phyloP scores from a whole-genome alignment of 441 rosid genomes.

The Monsonia emarginata region DNA sequence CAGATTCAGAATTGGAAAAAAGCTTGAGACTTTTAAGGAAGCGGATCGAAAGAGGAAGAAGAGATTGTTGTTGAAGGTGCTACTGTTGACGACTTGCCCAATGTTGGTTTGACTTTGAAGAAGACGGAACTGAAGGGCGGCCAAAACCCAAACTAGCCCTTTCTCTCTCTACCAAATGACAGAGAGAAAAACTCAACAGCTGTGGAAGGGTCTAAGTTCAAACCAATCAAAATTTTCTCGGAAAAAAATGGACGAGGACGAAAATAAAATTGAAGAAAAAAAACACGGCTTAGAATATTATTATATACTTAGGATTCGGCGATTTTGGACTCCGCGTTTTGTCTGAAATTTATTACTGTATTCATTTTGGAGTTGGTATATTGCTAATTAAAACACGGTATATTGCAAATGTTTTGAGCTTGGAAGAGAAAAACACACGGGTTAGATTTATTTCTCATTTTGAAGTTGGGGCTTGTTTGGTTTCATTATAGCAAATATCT shows the following conservation, averaged over 20 bases:
- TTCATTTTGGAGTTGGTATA: background rate
- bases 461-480: no score
- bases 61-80: background rate
- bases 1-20: background rate
- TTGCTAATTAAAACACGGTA: no score
- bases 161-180: background rate
- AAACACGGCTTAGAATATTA: background rate
- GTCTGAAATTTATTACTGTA: background rate
- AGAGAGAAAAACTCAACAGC: background rate
- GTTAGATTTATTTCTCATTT: no score
- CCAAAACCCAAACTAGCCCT: background rate
- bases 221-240: background rate
- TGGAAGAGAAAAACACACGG: no score
- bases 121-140: constrained; percentile 4
- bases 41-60: background rate
- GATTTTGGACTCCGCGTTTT: no score
- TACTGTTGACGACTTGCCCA: constrained; percentile 3
- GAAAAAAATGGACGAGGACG: background rate
- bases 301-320: background rate
- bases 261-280: background rate
- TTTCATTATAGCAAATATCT: no score
- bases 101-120: constrained; percentile 6
- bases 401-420: no score
- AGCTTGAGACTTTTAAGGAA: background rate
- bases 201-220: background rate